Conservation (phyloP, 352 stramenopile genomes). For the Phytophthora aleatoria region DNA sequence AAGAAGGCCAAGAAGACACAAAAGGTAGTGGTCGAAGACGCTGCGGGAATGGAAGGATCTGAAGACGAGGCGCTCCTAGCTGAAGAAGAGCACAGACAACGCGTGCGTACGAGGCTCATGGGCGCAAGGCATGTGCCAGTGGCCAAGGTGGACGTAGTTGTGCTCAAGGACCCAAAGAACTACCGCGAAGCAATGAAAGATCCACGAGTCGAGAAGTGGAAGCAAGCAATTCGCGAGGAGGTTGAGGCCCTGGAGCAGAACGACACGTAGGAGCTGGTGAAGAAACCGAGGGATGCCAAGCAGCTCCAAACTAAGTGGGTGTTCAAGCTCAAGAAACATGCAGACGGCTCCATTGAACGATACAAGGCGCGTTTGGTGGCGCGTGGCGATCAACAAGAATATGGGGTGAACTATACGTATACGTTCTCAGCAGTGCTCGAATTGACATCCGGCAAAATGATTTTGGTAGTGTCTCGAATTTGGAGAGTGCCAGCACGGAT, state of each 20-base stretch:
- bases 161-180: not conserved
- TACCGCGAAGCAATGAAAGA: not conserved
- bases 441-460: not conserved
- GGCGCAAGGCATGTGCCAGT: not conserved
- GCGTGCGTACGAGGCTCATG: not conserved
- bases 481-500: not conserved
- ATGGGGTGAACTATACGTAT: slow-evolving; percentile 5
- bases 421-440: slow-evolving; percentile 12
- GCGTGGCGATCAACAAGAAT: not conserved
- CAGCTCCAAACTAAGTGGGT: not conserved
- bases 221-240: too few species aligned
- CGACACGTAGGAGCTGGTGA: too few species aligned
- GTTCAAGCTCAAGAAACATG: not conserved
- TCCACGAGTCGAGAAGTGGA: not conserved
- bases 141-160: not conserved
- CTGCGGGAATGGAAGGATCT: too few species aligned
- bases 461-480: not conserved
- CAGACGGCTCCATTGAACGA: not conserved
- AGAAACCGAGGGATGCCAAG: too few species aligned
- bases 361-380: too few species aligned
- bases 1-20: not conserved
- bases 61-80: too few species aligned
- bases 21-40: not conserved
- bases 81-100: not conserved
- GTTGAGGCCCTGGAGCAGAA: too few species aligned